Evolutionary conservation across 2,329 filamentous ascomycete genomes (phyloP).

Genomic region (Aspergillus udagawae): DNA sequence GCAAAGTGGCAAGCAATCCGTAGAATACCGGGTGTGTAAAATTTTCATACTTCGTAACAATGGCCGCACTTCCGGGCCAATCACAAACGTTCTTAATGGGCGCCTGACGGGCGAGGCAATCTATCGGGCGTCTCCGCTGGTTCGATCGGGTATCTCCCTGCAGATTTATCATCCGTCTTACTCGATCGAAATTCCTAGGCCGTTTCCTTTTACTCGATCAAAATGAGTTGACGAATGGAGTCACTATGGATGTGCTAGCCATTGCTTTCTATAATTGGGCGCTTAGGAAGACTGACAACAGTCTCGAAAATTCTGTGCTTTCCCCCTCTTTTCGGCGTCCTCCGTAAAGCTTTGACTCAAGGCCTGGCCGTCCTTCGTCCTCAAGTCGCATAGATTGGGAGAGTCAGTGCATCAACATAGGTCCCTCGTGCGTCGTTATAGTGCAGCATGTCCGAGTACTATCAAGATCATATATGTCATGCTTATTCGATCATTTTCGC

Average conservation of each 20-base stretch:
- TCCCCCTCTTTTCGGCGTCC: not conserved
- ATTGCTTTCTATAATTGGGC: not conserved
- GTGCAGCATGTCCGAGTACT: not conserved
- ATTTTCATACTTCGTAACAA: not conserved
- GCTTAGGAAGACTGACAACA: not conserved
- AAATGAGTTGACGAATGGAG: not conserved
- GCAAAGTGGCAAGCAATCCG: not conserved
- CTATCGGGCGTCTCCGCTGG: conserved; percentile 2
- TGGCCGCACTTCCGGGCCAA: not conserved
- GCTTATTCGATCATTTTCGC: not conserved
- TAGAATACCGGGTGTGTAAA: not conserved
- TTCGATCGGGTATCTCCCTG: not conserved
- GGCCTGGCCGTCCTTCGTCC: not conserved
- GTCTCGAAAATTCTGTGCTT: not conserved
- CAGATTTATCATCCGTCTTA: not conserved
- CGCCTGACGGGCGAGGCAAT: not conserved
- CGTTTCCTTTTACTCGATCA: not conserved
- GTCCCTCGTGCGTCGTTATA: not conserved
- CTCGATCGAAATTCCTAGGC: not conserved
- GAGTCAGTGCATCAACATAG: too few species aligned
- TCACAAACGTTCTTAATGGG: not conserved
- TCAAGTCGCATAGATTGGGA: not conserved
- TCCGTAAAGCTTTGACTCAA: not conserved
- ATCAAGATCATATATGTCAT: not conserved
- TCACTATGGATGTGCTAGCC: not conserved